Evolutionary conservation across 331 rosid species (phyloP).

Genomic region (Saraca asoca): DNA sequence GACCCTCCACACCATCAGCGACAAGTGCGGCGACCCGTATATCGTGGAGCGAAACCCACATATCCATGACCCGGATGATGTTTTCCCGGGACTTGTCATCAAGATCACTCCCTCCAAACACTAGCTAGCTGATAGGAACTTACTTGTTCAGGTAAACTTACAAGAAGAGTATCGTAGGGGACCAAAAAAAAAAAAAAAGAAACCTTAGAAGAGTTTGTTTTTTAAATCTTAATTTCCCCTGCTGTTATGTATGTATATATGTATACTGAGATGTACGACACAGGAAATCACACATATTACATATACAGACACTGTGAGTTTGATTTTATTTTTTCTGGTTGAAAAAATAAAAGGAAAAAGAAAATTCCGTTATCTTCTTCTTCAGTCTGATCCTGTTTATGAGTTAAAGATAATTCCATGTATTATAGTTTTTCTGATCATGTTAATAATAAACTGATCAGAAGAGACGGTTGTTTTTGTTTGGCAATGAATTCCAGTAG

Average conservation of each 20-base stretch:
- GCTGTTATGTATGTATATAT: not conserved
- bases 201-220: not conserved
- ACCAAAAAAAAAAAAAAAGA: no score
- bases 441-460: no score
- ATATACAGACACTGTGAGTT: not conserved
- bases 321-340: not conserved
- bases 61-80: slow-evolving; percentile 93
- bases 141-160: not conserved
- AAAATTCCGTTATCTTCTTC: not conserved
- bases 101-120: slow-evolving; percentile 54
- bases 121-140: not conserved
- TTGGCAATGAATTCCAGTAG: no score
- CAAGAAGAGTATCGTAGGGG: no score
- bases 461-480: no score
- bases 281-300: not conserved
- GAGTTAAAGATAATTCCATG: no score
- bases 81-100: slow-evolving; percentile 85
- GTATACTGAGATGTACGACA: not conserved
- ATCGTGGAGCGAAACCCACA: slow-evolving; percentile 88
- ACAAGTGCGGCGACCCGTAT: slow-evolving; percentile 79
- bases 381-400: slow-evolving; percentile 8
- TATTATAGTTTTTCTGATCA: no score
- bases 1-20: slow-evolving; percentile 84
- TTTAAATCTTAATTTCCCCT: not conserved
- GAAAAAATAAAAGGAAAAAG: no score